Evolutionary conservation across 1,139 yeast genomes (phyloP), one percentile per base, ranked within the genome.

Genomic region (Suzukiozyma palmioleophila): DNA sequence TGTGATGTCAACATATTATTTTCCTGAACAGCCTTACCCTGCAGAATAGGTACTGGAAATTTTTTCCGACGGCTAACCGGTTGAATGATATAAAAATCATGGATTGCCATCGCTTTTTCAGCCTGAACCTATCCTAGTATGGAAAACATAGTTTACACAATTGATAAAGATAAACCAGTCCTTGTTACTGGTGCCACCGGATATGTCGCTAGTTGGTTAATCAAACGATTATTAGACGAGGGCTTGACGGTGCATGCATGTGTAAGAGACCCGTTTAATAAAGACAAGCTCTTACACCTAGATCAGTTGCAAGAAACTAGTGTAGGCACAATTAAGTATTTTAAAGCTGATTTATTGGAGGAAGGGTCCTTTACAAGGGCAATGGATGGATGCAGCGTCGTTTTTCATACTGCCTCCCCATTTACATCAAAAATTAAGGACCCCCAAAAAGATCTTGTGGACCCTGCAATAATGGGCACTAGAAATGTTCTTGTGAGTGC

Each of bases 161-260:
- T 26, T 26, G 28, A 26, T 5, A 26, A 26, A 26, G 28, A 26
- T 26, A 26, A 26, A 9, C 28, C 28, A 9, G 28, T 26, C 10
- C 26, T 35, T 14, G 37, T 35, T 18, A 35, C 37, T 10, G 37
- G 37, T 27, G 37, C 32, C 8, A 35, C 37, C 11, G 37, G 37
- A 10, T 35, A 35, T 14, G 37, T 35, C 3, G 37, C 32, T 3
- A 8, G 32, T 6, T 35, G 26, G 22, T 14, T 21, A 6, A 32
- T 35, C n/a, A 14, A 26, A 13, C 24, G 26, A 28, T 16, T 35
- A 21, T 28, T 35, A 35, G 37, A 35, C 15, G 32, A 21, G 4
- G 37, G 37, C 22, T 7, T 26, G 3, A 27, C 11, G 7, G 37
- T 35, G 8, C 26, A 21, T 14, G 28, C 37, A 13, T 16, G 32